A percentile compares a stretch with the other conserved stretches of the same genome.
phyloP scores from a whole-genome alignment of 1,284 basidiomycete species.

The Trametes polyzona region DNA sequence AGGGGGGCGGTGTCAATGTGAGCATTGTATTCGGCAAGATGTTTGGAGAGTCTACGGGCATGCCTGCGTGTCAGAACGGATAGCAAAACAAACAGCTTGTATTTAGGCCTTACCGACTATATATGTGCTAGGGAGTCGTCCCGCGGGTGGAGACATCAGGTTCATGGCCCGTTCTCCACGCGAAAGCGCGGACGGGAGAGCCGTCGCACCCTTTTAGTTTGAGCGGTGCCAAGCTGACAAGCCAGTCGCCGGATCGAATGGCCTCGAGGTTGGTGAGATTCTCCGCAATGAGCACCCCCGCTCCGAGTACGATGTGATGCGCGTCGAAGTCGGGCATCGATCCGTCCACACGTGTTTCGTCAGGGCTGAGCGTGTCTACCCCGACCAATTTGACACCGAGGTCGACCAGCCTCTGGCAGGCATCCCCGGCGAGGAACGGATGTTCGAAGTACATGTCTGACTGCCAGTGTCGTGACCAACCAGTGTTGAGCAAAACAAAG shows the following conservation, averaged over 20 bases:
- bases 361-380: constrained; percentile 66
- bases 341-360: constrained; percentile 52
- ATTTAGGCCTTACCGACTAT: too few relatives aligned
- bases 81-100: too few relatives aligned
- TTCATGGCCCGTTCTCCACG: constrained; percentile 37
- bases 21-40: too few relatives aligned
- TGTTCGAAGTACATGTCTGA: constrained; percentile 58
- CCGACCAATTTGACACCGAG: constrained; percentile 60
- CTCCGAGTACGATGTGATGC: constrained; percentile 60
- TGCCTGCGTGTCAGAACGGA: too few relatives aligned
- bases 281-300: constrained; percentile 66
- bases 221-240: constrained; percentile 60
- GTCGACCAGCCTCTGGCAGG: constrained; percentile 51
- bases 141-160: too few relatives aligned
- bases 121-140: too few relatives aligned
- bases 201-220: constrained; percentile 63
- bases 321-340: constrained; percentile 45
- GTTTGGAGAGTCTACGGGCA: too few relatives aligned
- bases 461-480: constrained; percentile 48
- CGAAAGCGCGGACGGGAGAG: constrained; percentile 67
- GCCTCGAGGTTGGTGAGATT: constrained; percentile 59
- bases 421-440: constrained; percentile 60
- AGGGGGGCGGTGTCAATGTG: too few relatives aligned
- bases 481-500: constrained; percentile 36
- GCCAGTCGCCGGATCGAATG: constrained; percentile 44